Base-by-base conservation (phyloP, 805 yeast species). In the Torulaspora gathmanii region DNA sequence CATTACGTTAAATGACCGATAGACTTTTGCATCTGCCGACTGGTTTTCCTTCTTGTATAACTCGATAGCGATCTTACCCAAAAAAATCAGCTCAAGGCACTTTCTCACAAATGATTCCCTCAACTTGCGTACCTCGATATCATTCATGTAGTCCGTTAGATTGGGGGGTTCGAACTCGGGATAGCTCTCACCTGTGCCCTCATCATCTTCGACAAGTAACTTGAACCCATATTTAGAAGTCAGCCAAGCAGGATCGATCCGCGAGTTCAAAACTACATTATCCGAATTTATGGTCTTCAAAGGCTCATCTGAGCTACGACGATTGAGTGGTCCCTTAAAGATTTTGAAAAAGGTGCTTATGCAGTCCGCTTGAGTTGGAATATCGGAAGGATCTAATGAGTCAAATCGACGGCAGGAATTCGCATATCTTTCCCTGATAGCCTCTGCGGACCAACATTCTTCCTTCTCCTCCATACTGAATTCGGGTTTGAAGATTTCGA, bases 291-390 rank as follows among this genome's bases (percentile, higher is more conserved):
- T 80, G 0, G 83, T 78, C 55, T 77, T 81, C 2, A 70, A 64
- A 9, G 74, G 77, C 4, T 72, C 75, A 2, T 61, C 66, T 2
- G 73, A 66, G 2, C 58, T 63, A 19, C 73, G 61, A 7, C 64
- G 55, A 16, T 69, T 60, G 17, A 87, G 61, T 0, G 95, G 91
- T 1, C 88, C 90, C 50, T 72, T 77, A 37, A 86, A 65, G 7
- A 84, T 82, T 49, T 78, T 79, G 53, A 75, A 72, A 13, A 87
- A 56, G 0, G 87, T 82, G 39, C 70, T 68, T 17, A 84, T 68
- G 53, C 95, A 83, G 35, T 74, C 76, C 0, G 75, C 60, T 2
- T 80, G 75, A 3, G 77, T 65, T 0, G 95, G 90, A 1, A 65
- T 36, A 5, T 36, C 37, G 0, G 51, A 44, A 7, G 60, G 44